Percentiles rank a stretch among this genome's conserved stretches.
Conservation (phyloP, 2,329 filamentous ascomycete genomes). For the Magnaporthiopsis rhizophila region DNA sequence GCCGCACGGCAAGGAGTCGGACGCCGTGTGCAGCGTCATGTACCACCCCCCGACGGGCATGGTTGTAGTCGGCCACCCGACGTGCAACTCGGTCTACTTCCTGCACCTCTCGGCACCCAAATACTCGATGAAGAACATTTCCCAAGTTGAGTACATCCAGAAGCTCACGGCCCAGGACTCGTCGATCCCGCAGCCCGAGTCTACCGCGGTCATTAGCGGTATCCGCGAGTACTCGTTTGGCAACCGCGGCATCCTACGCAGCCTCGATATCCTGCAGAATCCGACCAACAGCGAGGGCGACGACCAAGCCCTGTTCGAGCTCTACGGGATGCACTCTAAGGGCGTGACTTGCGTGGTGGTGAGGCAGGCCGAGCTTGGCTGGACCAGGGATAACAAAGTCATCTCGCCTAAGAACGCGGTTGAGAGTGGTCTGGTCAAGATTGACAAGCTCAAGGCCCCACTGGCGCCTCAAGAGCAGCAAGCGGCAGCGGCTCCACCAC, state of each 20-base stretch:
- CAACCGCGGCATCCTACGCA: constrained; percentile 78
- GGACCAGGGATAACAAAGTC: constrained; percentile 85
- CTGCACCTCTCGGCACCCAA: constrained; percentile 89
- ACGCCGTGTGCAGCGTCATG: constrained; percentile 94
- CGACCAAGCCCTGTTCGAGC: constrained; percentile 76
- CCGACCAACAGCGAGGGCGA: constrained; percentile 56
- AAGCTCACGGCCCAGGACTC: constrained; percentile 66
- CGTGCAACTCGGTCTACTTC: constrained; percentile 95
- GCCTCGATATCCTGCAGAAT: constrained; percentile 76
- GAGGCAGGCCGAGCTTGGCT: constrained; percentile 83
- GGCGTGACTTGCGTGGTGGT: constrained; percentile 87
- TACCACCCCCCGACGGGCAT: constrained; percentile 91
- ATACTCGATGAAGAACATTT: constrained; percentile 75
- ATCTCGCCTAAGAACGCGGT: constrained; percentile 70
- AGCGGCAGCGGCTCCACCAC: constrained; percentile 24
- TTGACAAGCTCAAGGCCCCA: constrained; percentile 57
- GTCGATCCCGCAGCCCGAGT: constrained; percentile 75
- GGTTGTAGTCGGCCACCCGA: constrained; percentile 91
- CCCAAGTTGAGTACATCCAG: constrained; percentile 81
- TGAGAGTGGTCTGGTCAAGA: constrained; percentile 63
- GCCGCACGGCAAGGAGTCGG: constrained; percentile 90
- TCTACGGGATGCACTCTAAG: constrained; percentile 96
- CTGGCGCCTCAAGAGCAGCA: constrained; percentile 33
- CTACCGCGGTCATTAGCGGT: constrained; percentile 94
- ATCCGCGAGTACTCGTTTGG: constrained; percentile 91